Conservation (phyloP, 2,329 filamentous ascomycete species). For the Cercospora sp. region DNA sequence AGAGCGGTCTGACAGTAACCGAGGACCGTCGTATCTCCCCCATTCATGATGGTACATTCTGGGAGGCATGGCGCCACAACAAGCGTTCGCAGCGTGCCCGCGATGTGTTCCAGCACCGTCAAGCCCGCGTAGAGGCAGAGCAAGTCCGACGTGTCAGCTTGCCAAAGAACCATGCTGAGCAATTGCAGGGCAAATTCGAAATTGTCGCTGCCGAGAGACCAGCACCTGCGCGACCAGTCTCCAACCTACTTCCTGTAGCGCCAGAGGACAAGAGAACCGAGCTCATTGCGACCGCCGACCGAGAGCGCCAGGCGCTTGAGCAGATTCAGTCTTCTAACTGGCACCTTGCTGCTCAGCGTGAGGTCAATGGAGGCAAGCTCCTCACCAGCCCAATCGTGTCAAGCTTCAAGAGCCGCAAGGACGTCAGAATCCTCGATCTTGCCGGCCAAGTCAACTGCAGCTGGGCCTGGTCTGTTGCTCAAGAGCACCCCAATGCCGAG, state of each 20-base stretch:
- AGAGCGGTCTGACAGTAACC: neutral
- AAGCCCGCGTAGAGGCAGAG: constrained; percentile 82
- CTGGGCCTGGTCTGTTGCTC: constrained; percentile 93
- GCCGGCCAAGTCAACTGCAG: constrained; percentile 82
- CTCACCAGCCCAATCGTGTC: constrained; percentile 56
- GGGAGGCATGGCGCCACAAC: constrained; percentile 66
- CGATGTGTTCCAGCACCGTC: constrained; percentile 82
- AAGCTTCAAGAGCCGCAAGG: constrained; percentile 39
- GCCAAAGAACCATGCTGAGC: constrained; percentile 70
- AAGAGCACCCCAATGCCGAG: constrained; percentile 79
- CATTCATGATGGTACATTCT: constrained; percentile 63
- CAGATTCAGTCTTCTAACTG: constrained; percentile 64
- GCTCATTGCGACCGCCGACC: constrained; percentile 54
- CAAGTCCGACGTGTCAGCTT: constrained; percentile 79
- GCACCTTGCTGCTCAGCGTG: constrained; percentile 62
- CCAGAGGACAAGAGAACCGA: constrained; percentile 42
- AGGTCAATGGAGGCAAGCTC: constrained; percentile 61
- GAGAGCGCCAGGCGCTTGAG: constrained; percentile 74
- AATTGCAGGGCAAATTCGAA: constrained; percentile 82
- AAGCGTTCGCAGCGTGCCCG: constrained; percentile 60
- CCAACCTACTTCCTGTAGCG: constrained; percentile 43
- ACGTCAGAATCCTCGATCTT: constrained; percentile 76
- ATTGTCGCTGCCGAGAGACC: constrained; percentile 56
- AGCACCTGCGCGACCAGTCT: constrained; percentile 47
- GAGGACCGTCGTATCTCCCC: constrained; percentile 36